Conservation (phyloP, 352 stramenopile genomes). For the Phytophthora cryptogea region DNA sequence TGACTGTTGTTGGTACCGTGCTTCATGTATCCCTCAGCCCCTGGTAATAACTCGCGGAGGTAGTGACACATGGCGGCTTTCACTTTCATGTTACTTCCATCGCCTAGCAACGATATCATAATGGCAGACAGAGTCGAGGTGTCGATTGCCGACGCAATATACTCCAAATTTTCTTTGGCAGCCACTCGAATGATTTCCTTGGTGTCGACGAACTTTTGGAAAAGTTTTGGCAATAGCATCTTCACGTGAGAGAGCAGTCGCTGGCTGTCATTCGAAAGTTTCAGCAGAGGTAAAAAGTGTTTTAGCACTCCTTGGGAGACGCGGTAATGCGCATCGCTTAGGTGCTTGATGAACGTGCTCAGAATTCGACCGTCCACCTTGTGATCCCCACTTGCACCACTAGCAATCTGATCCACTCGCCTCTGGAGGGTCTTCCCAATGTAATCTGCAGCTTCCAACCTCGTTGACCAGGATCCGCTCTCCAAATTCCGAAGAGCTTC, state of each 20-base stretch:
- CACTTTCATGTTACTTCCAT: constrained; percentile 84
- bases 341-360: constrained; percentile 56
- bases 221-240: constrained; percentile 60
- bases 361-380: constrained; percentile 71
- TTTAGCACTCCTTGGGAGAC: constrained; percentile 74
- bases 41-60: constrained; percentile 58
- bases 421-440: constrained; percentile 39
- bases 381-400: constrained; percentile 15
- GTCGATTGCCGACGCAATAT: constrained; percentile 55
- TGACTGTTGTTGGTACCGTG: constrained; percentile 65
- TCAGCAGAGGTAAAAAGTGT: constrained; percentile 56
- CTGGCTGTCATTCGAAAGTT: constrained; percentile 39
- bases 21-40: constrained; percentile 58
- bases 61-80: constrained; percentile 74
- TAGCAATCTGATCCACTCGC: constrained; percentile 14
- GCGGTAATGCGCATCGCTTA: constrained; percentile 76
- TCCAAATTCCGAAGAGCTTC: constrained; percentile 55
- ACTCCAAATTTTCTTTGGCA: constrained; percentile 69
- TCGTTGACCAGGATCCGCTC: constrained; percentile 65
- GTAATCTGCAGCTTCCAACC: constrained; percentile 63
- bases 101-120: constrained; percentile 63
- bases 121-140: constrained; percentile 45
- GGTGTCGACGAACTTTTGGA: constrained; percentile 77
- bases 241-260: constrained; percentile 62
- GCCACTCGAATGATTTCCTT: constrained; percentile 63